These are phyloP conservation scores for Rhytidhysteron rufulum DNA, from an alignment of 2,329 filamentous ascomycete species.

Conservation along the genomic window DNA sequence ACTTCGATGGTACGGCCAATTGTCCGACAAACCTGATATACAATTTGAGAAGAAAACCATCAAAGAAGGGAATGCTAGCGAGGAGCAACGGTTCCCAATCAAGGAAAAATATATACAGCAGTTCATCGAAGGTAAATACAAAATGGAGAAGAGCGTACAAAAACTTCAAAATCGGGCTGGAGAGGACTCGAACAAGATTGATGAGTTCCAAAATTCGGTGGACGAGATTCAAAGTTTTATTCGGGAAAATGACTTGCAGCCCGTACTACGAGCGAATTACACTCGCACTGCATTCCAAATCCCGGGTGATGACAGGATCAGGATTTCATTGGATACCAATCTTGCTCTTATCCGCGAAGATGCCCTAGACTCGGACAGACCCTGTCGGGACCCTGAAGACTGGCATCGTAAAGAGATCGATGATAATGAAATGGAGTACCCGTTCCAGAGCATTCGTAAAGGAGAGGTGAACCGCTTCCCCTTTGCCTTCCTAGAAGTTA, in stretches of 20 bases:
- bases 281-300: slow-evolving; percentile 95
- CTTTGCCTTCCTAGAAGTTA: slow-evolving; percentile 88
- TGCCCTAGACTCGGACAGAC: slow-evolving; percentile 73
- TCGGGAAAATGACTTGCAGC: slow-evolving; percentile 71
- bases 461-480: slow-evolving; percentile 90
- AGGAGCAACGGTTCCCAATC: slow-evolving; percentile 75
- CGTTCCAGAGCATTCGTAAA: slow-evolving; percentile 81
- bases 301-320: slow-evolving; percentile 81
- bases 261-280: slow-evolving; percentile 87
- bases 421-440: slow-evolving; percentile 74
- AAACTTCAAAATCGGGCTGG: slow-evolving; percentile 79
- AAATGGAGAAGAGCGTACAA: slow-evolving; percentile 83
- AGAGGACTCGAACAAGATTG: slow-evolving; percentile 61
- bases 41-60: slow-evolving; percentile 87
- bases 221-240: slow-evolving; percentile 77
- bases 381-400: slow-evolving; percentile 79
- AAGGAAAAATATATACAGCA: slow-evolving; percentile 92
- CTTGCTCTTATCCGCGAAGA: slow-evolving; percentile 79
- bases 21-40: slow-evolving; percentile 74
- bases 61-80: slow-evolving; percentile 69
- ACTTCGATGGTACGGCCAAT: slow-evolving; percentile 85
- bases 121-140: slow-evolving; percentile 83
- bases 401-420: slow-evolving; percentile 96
- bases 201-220: slow-evolving; percentile 67
- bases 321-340: slow-evolving; percentile 90